phyloP scores from a whole-genome alignment of 805 yeast genomes.

The Candida mattraensis region DNA sequence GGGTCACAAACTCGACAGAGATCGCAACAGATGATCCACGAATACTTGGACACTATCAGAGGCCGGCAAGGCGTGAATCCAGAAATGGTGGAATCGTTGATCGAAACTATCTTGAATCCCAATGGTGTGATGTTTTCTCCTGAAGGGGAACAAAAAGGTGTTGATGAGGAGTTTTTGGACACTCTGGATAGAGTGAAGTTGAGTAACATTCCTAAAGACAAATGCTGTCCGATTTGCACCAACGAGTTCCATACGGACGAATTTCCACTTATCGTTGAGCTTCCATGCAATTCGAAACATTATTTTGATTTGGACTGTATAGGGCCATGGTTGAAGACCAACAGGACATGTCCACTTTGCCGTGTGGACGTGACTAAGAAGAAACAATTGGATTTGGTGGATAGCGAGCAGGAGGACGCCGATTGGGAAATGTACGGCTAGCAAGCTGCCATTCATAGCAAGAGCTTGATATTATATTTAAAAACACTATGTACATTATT shows the following conservation, averaged over 20 bases:
- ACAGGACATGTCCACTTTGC: constrained; percentile 83
- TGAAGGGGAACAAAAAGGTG: constrained; percentile 40
- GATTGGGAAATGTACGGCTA: constrained; percentile 81
- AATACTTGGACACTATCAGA: constrained; percentile 9
- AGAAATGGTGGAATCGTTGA: constrained; percentile 12
- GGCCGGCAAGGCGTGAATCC: constrained; percentile 5
- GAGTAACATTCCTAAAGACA: constrained; percentile 43
- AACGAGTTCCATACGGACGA: constrained; percentile 66
- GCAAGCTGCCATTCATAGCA: constrained; percentile 1
- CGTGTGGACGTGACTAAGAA: constrained; percentile 61
- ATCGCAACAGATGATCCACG: constrained; percentile 8
- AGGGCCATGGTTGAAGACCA: constrained; percentile 80
- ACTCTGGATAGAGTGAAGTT: constrained; percentile 66
- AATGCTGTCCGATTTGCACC: constrained; percentile 85
- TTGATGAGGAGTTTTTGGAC: constrained; percentile 70
- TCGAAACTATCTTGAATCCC: constrained; percentile 13
- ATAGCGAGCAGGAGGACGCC: constrained; percentile 63
- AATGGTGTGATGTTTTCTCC: constrained; percentile 6
- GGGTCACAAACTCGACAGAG: not conserved
- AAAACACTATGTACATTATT: constrained; percentile 1
- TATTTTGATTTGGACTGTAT: constrained; percentile 87
- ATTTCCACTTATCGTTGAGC: constrained; percentile 74
- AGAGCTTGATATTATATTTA: constrained; percentile 5
- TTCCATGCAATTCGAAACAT: constrained; percentile 70
- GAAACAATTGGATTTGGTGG: constrained; percentile 37